phyloP scores from a whole-genome alignment of 257 asterid genomes.

The Solanum etuberosum region DNA sequence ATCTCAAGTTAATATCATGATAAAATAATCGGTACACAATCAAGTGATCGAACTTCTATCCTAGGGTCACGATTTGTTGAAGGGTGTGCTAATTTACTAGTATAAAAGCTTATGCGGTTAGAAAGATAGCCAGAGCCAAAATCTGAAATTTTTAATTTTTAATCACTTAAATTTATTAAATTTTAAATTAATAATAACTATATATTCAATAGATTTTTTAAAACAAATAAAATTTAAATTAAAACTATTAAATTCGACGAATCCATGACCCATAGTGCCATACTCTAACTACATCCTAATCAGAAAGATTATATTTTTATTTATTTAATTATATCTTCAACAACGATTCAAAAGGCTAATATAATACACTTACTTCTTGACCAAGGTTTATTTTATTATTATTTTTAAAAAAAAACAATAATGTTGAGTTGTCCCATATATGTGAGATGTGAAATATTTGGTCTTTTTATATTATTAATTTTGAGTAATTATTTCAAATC shows the following conservation, averaged over 20 bases:
- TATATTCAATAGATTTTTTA: neutral
- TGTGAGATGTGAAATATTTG: neutral
- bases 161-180: accelerated
- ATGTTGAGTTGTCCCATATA: neutral
- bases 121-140: neutral
- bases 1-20: too few species aligned
- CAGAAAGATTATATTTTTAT: too few species aligned
- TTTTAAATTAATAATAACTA: neutral
- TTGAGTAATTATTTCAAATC: too few species aligned
- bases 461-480: neutral
- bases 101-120: neutral
- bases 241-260: too few species aligned
- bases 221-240: neutral
- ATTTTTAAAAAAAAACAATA: too few species aligned
- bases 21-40: too few species aligned
- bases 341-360: neutral
- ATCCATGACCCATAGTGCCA: too few species aligned
- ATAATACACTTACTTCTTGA: neutral
- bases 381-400: neutral
- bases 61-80: too few species aligned
- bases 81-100: too few species aligned
- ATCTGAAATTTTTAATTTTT: too few species aligned
- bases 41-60: neutral
- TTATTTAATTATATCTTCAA: too few species aligned
- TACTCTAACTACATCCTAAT: neutral